Evolutionary conservation across 345 rosid genomes (phyloP), one percentile per base, ranked within the genome.

Genomic region (Ailanthus altissimus): DNA sequence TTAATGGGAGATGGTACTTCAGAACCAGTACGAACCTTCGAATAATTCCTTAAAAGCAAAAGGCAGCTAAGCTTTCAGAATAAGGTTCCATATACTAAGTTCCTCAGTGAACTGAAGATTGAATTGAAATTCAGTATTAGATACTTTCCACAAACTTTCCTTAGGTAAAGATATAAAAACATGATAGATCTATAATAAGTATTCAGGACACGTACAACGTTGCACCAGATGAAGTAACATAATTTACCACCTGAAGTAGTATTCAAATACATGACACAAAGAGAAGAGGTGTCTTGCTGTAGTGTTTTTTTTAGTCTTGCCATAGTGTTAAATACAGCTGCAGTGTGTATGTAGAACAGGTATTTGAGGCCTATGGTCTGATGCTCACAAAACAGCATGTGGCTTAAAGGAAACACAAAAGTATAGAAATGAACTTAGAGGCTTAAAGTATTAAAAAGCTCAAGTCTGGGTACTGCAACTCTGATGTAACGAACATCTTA

Each of bases 21-120:
- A 26, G 84, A 78, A 82, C 81, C 45, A 80, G 60, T 73, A 77
- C 86, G 88, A 78, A 71, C 92, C 79, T 85, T 81, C 9, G 79
- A 73, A 78, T 85, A 86, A 80, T 82, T 85, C 93, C 94, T 92
- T 83, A 63, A 58, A 76, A 63, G 58, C 70, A 60, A 78, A 72
- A 46, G 5, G 21, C 26, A 72, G 65, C 72, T 76, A 18, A 77
- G 13, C 40, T 63, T 79, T 79, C 65, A 75, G 51, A 64, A 46
- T 50, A 70, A 23, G 49, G 49, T 59, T 71, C 50, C 54, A 53
- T 3, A 72, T 53, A n/a, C 16, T 72, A 12, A 16, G 15, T 50
- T 67, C 66, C 60, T 70, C 40, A 23, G 53, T n/a, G 20, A 23
- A 58, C 28, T 11, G 38, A 49, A 40, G 74, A 26, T 53, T n/a